phyloP scores from a whole-genome alignment of 1,284 basidiomycete species.

The Pisolithus thermaeus region DNA sequence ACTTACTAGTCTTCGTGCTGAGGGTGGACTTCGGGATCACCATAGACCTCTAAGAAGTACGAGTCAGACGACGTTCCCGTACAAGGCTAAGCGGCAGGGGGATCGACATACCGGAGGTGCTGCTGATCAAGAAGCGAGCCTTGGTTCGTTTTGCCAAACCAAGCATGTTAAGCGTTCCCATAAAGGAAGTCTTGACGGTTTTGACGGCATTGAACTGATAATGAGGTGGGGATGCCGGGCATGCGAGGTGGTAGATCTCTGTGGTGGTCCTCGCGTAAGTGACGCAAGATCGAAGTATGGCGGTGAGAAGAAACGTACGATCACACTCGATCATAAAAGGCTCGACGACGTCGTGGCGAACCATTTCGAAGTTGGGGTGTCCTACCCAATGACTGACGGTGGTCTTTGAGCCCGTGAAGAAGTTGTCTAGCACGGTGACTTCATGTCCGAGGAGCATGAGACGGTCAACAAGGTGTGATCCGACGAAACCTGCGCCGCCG shows the following conservation, averaged over 20 bases:
- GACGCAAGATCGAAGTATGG: background rate
- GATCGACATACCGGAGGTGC: conserved; percentile 69
- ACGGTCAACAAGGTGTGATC: conserved; percentile 94
- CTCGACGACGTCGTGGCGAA: conserved; percentile 94
- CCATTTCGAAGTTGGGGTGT: conserved; percentile 97
- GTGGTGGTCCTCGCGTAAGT: background rate
- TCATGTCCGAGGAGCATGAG: conserved; percentile 98
- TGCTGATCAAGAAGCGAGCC: conserved; percentile 92
- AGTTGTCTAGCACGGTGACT: conserved; percentile 96
- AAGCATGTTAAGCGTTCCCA: conserved; percentile 97
- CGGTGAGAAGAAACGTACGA: conserved; percentile 46
- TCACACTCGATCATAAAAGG: conserved; percentile 97
- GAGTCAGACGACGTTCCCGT: conserved; percentile 6
- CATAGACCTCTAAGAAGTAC: conserved; percentile 83
- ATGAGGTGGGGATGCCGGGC: conserved; percentile 92
- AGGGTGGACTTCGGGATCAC: conserved; percentile 95
- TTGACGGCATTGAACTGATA: conserved; percentile 96
- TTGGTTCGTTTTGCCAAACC: conserved; percentile 97
- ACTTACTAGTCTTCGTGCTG: conserved; percentile 90
- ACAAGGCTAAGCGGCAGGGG: background rate
- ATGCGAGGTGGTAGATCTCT: conserved; percentile 97
- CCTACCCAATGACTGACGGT: conserved; percentile 94
- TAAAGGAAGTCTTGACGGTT: conserved; percentile 96
- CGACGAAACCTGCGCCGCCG: conserved; percentile 96
- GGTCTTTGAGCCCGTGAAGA: conserved; percentile 95